A percentile compares a stretch with the other conserved stretches of the same genome.
These are phyloP conservation scores for Boletus tomentosulus DNA, from an alignment of 768 basidiomycete species.

Conservation along the genomic window DNA sequence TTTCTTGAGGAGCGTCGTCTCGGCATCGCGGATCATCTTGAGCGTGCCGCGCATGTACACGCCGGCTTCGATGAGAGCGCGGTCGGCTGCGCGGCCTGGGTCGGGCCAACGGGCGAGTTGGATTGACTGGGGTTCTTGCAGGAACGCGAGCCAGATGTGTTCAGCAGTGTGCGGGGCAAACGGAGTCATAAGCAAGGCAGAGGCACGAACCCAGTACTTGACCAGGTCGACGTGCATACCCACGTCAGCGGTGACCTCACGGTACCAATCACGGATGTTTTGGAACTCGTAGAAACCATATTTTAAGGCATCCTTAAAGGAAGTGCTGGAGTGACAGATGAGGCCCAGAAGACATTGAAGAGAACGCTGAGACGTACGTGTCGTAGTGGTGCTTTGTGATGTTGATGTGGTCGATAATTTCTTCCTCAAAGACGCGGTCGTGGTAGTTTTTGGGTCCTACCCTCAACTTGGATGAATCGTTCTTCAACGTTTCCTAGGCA, in stretches of 20 bases:
- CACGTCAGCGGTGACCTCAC: constrained; percentile 80
- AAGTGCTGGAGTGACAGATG: constrained; percentile 50
- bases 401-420: constrained; percentile 83
- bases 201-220: constrained; percentile 75
- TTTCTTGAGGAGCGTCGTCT: constrained; percentile 73
- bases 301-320: constrained; percentile 95
- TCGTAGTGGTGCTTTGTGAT: constrained; percentile 79
- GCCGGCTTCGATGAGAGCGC: constrained; percentile 63
- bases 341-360: not conserved
- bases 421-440: constrained; percentile 87
- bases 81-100: constrained; percentile 55
- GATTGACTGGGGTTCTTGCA: constrained; percentile 70
- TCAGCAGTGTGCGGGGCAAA: constrained; percentile 94
- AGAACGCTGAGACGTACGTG: constrained; percentile 48
- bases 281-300: constrained; percentile 96
- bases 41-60: constrained; percentile 87
- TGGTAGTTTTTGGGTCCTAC: constrained; percentile 74
- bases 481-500: constrained; percentile 72
- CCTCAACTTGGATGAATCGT: constrained; percentile 59
- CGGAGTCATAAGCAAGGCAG: constrained; percentile 79
- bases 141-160: constrained; percentile 76
- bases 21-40: constrained; percentile 88
- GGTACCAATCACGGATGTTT: constrained; percentile 91
- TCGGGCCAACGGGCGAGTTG: constrained; percentile 85
- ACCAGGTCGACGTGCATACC: constrained; percentile 93